Evolutionary conservation across 306 rosid genomes (phyloP).

Genomic region (Purshia tridentata): DNA sequence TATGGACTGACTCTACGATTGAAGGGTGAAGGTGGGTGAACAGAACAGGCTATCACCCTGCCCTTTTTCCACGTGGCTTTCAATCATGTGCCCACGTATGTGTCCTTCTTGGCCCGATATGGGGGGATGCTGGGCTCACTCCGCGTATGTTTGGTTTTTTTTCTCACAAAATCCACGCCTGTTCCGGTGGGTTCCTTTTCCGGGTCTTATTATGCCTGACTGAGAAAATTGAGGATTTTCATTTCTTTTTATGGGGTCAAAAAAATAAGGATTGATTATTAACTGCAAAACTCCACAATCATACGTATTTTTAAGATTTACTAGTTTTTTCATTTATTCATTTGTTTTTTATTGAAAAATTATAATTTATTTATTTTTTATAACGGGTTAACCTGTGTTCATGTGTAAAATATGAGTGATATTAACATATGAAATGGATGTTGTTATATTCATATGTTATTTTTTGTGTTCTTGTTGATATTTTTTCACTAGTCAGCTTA

Average conservation of each 20-base stretch:
- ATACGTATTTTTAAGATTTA: too few species aligned
- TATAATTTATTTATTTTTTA: too few species aligned
- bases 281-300: too few species aligned
- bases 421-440: too few species aligned
- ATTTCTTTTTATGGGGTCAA: background rate
- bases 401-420: too few species aligned
- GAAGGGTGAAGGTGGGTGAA: background rate
- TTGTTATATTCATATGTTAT: too few species aligned
- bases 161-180: background rate
- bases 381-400: too few species aligned
- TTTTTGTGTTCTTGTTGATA: too few species aligned
- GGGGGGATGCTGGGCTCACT: background rate
- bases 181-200: background rate
- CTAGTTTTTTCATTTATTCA: too few species aligned
- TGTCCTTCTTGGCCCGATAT: background rate
- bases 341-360: too few species aligned
- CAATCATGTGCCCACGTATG: background rate
- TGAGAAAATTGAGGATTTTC: background rate
- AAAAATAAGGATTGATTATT: background rate
- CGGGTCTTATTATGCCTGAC: too few species aligned
- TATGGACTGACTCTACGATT: constrained; percentile 2
- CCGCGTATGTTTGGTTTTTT: background rate
- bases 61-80: constrained; percentile 5
- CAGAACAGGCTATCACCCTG: background rate
- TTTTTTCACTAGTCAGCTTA: too few species aligned